Percentiles rank a stretch among this genome's conserved stretches.
Evolutionary conservation across 2,329 filamentous ascomycete species (phyloP).

Genomic region (Rhynchosporium secalis): DNA sequence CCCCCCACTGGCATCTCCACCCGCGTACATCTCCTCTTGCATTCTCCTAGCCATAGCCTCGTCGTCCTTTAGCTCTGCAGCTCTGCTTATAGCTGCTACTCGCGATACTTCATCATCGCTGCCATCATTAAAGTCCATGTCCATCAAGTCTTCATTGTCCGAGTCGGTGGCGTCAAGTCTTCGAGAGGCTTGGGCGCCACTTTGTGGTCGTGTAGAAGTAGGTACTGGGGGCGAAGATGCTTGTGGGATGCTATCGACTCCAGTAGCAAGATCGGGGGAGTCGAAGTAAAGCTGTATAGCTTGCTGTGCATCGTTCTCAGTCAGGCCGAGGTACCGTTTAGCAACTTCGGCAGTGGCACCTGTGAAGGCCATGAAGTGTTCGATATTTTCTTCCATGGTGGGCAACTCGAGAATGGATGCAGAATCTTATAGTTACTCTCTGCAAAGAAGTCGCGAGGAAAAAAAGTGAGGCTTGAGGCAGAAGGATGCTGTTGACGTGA

Average conservation of each 20-base stretch:
- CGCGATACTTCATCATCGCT: conserved; percentile 34
- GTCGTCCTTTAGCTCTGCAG: conserved; percentile 76
- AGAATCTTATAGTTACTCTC: conserved; percentile 3
- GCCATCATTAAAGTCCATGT: conserved; percentile 43
- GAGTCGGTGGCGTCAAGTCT: conserved; percentile 66
- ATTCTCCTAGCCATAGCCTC: conserved; percentile 88
- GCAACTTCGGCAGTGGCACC: conserved; percentile 72
- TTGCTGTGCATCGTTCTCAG: conserved; percentile 80
- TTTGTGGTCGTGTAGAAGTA: conserved; percentile 34
- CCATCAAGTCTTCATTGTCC: conserved; percentile 65
- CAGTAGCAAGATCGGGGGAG: conserved; percentile 67
- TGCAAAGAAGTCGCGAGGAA: conserved; percentile 1
- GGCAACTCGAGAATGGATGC: conserved; percentile 4
- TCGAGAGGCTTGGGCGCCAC: conserved; percentile 56
- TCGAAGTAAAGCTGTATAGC: conserved; percentile 91
- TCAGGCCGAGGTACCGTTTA: conserved; percentile 78
- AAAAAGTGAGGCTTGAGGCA: background rate
- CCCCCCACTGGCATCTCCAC: conserved; percentile 45
- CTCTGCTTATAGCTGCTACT: conserved; percentile 44
- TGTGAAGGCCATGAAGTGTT: conserved; percentile 80
- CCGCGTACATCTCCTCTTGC: conserved; percentile 86
- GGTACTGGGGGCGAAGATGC: conserved; percentile 36
- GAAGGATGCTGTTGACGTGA: conserved; percentile 12
- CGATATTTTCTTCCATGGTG: conserved; percentile 60
- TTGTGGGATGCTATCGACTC: conserved; percentile 26